Base-by-base conservation (phyloP, 164 flowering plant genomes). In the Umbilicus rupestris region DNA sequence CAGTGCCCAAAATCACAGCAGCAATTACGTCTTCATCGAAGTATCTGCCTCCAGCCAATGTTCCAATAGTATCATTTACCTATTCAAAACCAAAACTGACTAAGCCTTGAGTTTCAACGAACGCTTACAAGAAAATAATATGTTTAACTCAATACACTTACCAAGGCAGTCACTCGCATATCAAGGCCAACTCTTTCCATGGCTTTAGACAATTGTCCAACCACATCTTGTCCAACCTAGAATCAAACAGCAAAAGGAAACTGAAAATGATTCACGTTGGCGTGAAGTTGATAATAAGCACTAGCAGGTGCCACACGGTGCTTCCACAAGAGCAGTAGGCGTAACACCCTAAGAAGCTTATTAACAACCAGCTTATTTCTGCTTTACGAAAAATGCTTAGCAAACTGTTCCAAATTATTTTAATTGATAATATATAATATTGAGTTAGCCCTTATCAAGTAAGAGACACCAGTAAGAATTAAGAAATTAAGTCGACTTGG, bases 61-160 rank as follows among this genome's bases (percentile, higher is more conserved):
- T 89, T 74, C 98, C 98, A 72, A 94, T 82, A 7, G 98, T 89
- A 76, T 94, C 98, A 77, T 94, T 94, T 63, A 93, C 92, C 98
- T 93, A 52, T 24, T 75, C 73, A 78, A 49, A 47, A 65, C 58
- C 16, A 30, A 11, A 72, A 66, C 5, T 46, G 44, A 19, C 70
- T 50, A 24, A 52, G 58, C 28, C 3, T 11, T 16, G 9, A 52
- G 1, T 52, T 52, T 22, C 16, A 12, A 24, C 1, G 58, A 20
- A 24, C 28, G 15, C 11, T 22, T 22, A 52, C 29, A 20, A 50
- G 50, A 50, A 50, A 50, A 20, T 22, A 1, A 50, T 52, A 22
- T 10, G 24, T 24, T 52, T 52, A 20, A 22, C 24, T 57, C 55
- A 63, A 19, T 19, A 19, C 29, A 73, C 82, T 69, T 74, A 88